Conservation (phyloP, 1,284 basidiomycete genomes). For the Boletellus deceptivus region DNA sequence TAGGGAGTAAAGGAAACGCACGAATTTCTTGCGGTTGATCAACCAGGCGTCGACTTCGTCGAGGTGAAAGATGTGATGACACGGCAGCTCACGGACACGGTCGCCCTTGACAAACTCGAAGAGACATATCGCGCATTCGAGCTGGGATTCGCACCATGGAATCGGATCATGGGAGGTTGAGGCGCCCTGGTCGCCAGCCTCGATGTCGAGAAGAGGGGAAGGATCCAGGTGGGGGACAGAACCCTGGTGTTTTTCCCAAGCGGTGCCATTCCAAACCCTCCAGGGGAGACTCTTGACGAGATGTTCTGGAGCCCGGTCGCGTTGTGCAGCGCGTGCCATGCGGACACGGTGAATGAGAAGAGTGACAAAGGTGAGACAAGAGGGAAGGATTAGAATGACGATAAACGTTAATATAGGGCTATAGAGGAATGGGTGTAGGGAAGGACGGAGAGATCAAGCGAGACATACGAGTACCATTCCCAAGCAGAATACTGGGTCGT, state of each 20-base stretch:
- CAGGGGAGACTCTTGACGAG: conserved; percentile 74
- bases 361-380: conserved; percentile 76
- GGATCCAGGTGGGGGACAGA: conserved; percentile 34
- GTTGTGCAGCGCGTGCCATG: conserved; percentile 68
- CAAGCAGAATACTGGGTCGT: conserved; percentile 76
- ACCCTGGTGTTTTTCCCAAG: conserved; percentile 73
- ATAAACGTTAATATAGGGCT: conserved; percentile 81
- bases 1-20: conserved; percentile 40
- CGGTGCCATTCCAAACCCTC: conserved; percentile 74
- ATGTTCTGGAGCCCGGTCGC: conserved; percentile 78
- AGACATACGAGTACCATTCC: conserved; percentile 82
- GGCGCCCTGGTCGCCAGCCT: conserved; percentile 31
- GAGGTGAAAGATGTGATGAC: conserved; percentile 85
- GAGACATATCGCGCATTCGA: conserved; percentile 89
- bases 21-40: conserved; percentile 84
- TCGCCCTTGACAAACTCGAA: conserved; percentile 83
- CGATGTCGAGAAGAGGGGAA: conserved; percentile 37
- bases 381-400: conserved; percentile 77
- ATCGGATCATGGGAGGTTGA: conserved; percentile 44
- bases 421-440: conserved; percentile 8
- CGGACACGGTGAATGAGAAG: conserved; percentile 79
- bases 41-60: conserved; percentile 90
- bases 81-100: conserved; percentile 83
- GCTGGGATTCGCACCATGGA: conserved; percentile 72
- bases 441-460: conserved; percentile 10